Conservation (phyloP, 169 alveolate genomes). For the Cryptosporidium muris region DNA sequence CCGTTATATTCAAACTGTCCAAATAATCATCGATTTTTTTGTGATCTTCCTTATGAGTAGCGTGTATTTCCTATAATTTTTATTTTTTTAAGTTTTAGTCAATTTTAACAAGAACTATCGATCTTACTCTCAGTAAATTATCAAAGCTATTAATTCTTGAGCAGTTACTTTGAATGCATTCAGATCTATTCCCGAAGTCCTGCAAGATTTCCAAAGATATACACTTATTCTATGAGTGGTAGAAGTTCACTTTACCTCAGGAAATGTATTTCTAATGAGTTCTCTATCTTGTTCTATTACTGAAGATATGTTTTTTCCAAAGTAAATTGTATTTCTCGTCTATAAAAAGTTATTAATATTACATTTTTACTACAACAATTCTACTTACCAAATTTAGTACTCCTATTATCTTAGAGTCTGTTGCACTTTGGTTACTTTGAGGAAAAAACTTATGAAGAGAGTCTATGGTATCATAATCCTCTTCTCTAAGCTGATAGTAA, state of each 20-base stretch:
- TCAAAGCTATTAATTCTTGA: constrained; percentile 3
- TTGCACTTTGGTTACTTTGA: not conserved
- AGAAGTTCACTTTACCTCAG: constrained; percentile 21
- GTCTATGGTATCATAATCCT: not conserved
- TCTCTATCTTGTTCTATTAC: constrained; percentile 34
- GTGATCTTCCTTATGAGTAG: constrained; percentile 41
- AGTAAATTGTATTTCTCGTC: constrained; percentile 42
- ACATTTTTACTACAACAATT: not conserved
- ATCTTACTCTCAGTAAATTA: constrained; percentile 40
- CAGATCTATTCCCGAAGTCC: not conserved
- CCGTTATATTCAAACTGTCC: constrained; percentile 31
- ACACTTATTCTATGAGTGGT: not conserved
- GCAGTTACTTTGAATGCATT: not conserved
- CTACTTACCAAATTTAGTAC: constrained; percentile 44
- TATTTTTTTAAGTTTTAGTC: too few relatives aligned
- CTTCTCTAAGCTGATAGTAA: not conserved
- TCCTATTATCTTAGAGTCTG: not conserved
- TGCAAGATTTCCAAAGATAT: constrained; percentile 7
- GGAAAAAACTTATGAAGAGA: not conserved
- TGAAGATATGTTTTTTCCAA: constrained; percentile 38
- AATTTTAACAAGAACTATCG: not conserved
- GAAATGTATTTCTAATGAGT: constrained; percentile 43
- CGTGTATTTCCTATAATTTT: constrained; percentile 25
- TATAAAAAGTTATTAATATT: not conserved
- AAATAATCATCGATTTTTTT: constrained; percentile 29